phyloP scores from a whole-genome alignment of 139 green algal genomes.

The Choricystis sp. region DNA sequence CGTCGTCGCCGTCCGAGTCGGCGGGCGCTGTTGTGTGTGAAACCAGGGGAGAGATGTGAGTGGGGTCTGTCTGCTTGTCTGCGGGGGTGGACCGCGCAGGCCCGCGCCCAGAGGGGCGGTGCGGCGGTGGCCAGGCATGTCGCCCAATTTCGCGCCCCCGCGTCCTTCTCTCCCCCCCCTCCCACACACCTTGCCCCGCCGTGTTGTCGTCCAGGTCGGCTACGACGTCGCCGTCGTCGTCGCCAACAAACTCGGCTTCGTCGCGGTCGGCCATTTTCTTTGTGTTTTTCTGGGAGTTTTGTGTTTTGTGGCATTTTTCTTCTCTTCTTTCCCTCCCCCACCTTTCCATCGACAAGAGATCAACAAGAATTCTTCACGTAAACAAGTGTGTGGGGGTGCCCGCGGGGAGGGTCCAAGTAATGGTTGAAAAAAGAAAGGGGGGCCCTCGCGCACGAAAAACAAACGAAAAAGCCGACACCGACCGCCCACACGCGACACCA shows the following conservation, averaged over 20 bases:
- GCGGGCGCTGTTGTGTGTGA: neutral
- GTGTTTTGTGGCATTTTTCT: too few species aligned
- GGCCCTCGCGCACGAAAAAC: neutral
- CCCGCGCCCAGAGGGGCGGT: too few species aligned
- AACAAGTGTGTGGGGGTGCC: too few species aligned
- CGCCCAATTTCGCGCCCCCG: neutral
- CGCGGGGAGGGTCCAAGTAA: too few species aligned
- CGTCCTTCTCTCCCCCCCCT: neutral
- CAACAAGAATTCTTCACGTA: too few species aligned
- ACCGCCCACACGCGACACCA: too few species aligned
- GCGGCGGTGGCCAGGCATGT: too few species aligned
- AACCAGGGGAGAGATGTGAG: neutral
- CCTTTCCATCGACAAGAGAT: too few species aligned
- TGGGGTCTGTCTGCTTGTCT: too few species aligned
- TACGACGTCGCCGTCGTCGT: neutral
- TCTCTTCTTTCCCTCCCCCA: too few species aligned
- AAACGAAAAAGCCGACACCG: neutral
- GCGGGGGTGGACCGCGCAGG: too few species aligned
- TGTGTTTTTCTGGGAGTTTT: neutral
- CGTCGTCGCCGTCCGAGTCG: conserved; percentile 10
- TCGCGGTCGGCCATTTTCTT: neutral
- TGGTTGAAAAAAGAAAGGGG: neutral
- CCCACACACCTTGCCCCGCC: too few species aligned
- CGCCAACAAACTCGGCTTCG: neutral
- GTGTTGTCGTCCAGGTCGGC: neutral